These are phyloP conservation scores for Thelonectria olida DNA, from an alignment of 2,329 filamentous ascomycete species.

Conservation along the genomic window DNA sequence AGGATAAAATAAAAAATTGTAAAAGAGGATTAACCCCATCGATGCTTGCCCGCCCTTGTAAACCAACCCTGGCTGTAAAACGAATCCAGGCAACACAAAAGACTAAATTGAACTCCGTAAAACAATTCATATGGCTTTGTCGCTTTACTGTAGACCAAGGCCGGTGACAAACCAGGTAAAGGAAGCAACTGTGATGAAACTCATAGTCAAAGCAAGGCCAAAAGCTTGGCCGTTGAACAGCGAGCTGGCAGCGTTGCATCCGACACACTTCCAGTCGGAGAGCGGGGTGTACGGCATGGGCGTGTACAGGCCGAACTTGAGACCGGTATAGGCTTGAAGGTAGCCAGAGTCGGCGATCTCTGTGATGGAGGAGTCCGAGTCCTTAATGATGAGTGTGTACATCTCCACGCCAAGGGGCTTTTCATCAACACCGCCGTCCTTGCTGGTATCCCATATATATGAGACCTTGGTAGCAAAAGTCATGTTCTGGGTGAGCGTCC, in stretches of 20 bases:
- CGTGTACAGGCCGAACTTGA: conserved; percentile 68
- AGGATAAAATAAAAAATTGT: conserved; percentile 13
- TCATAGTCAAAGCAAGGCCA: conserved; percentile 63
- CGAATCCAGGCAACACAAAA: conserved; percentile 1
- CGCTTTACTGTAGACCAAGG: conserved; percentile 47
- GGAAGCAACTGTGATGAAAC: conserved; percentile 63
- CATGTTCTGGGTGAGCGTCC: conserved; percentile 72
- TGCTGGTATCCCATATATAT: conserved; percentile 67
- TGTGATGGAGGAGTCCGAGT: conserved; percentile 61
- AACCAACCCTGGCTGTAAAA: conserved; percentile 11
- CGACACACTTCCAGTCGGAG: conserved; percentile 63
- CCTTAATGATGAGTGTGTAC: conserved; percentile 71
- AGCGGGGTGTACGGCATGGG: conserved; percentile 61
- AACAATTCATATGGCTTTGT: neutral
- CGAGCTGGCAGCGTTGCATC: conserved; percentile 63
- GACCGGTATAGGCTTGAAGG: conserved; percentile 57
- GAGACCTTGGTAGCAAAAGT: conserved; percentile 60
- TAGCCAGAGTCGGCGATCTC: conserved; percentile 65
- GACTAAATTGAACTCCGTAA: conserved; percentile 15
- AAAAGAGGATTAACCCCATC: conserved; percentile 20
- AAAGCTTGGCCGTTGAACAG: conserved; percentile 58
- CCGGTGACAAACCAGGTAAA: conserved; percentile 73
- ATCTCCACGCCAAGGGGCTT: conserved; percentile 61
- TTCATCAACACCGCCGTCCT: conserved; percentile 55
- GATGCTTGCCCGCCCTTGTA: conserved; percentile 36